Conservation (phyloP, 2,329 filamentous ascomycete genomes). For the Ploettnerulaceae sp. region DNA sequence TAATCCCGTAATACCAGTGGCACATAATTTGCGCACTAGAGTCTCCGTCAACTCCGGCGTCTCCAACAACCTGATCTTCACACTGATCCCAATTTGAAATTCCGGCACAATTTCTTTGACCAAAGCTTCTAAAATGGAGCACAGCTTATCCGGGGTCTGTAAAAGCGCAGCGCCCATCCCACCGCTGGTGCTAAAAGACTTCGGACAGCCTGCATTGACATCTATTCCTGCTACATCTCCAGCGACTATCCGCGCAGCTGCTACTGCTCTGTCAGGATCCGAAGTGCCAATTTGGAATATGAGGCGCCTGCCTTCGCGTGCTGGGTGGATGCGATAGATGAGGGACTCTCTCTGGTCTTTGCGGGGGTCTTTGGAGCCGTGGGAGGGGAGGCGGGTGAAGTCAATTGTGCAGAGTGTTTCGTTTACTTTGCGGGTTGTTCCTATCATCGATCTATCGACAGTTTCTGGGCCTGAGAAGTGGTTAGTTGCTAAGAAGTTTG, state of each 20-base stretch:
- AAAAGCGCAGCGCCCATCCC: slow-evolving; percentile 95
- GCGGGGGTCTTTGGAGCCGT: slow-evolving; percentile 55
- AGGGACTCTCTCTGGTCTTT: slow-evolving; percentile 57
- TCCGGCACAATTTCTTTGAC: slow-evolving; percentile 72
- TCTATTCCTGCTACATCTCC: slow-evolving; percentile 89
- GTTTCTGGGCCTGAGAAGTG: slow-evolving; percentile 71
- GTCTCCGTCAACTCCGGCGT: slow-evolving; percentile 69
- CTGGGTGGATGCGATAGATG: slow-evolving; percentile 80
- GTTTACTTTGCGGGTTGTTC: slow-evolving; percentile 74
- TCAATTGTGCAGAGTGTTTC: slow-evolving; percentile 74
- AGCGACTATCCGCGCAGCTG: slow-evolving; percentile 79
- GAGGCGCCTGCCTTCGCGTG: slow-evolving; percentile 65
- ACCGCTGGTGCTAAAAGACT: slow-evolving; percentile 87
- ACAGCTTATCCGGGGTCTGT: slow-evolving; percentile 76
- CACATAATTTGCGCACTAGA: slow-evolving; percentile 72
- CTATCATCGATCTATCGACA: slow-evolving; percentile 87
- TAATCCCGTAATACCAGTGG: slow-evolving; percentile 85
- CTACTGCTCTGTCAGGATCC: slow-evolving; percentile 74
- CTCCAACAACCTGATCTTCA: slow-evolving; percentile 89
- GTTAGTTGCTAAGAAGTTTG: slow-evolving; percentile 12
- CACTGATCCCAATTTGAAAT: slow-evolving; percentile 87
- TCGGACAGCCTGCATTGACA: slow-evolving; percentile 96
- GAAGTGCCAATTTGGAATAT: slow-evolving; percentile 93
- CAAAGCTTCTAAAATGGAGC: slow-evolving; percentile 75
- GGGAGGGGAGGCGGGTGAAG: slow-evolving; percentile 72